Evolutionary conservation across 2,329 filamentous ascomycete species (phyloP).

Genomic region (Hypoxylon sp.): DNA sequence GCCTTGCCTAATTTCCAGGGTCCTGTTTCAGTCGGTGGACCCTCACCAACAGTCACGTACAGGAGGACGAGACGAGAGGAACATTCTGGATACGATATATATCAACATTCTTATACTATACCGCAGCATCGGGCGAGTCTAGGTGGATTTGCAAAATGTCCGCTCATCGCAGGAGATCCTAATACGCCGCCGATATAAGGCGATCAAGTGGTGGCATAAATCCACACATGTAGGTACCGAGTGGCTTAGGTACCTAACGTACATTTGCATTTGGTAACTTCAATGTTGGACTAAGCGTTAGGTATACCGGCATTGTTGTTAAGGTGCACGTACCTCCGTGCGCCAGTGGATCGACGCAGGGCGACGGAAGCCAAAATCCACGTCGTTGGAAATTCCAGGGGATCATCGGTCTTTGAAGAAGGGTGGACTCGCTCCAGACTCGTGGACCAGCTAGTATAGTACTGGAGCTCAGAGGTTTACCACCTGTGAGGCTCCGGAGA

Average conservation of each 20-base stretch:
- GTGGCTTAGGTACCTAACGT: conserved; percentile 16
- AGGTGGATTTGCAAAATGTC: conserved; percentile 16
- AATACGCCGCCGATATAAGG: conserved; percentile 28
- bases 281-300: conserved; percentile 33
- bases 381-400: conserved; percentile 39
- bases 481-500: conserved; percentile 46
- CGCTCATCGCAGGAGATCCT: conserved; percentile 22
- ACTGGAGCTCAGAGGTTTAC: conserved; percentile 39
- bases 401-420: conserved; percentile 37
- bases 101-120: background rate
- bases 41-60: conserved; percentile 21
- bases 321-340: conserved; percentile 42
- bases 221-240: background rate
- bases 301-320: conserved; percentile 32
- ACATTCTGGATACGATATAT: conserved; percentile 5
- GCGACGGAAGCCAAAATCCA: conserved; percentile 44
- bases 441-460: conserved; percentile 17
- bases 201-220: conserved; percentile 11
- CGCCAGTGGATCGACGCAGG: conserved; percentile 44
- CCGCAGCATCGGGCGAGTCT: background rate
- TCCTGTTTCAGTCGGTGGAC: conserved; percentile 46
- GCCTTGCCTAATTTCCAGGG: conserved; percentile 41
- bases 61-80: background rate
- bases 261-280: conserved; percentile 1
- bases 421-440: conserved; percentile 27